Evolutionary conservation across 1,284 basidiomycete species (phyloP).

Genomic region (Exobasidium rhododendri): DNA sequence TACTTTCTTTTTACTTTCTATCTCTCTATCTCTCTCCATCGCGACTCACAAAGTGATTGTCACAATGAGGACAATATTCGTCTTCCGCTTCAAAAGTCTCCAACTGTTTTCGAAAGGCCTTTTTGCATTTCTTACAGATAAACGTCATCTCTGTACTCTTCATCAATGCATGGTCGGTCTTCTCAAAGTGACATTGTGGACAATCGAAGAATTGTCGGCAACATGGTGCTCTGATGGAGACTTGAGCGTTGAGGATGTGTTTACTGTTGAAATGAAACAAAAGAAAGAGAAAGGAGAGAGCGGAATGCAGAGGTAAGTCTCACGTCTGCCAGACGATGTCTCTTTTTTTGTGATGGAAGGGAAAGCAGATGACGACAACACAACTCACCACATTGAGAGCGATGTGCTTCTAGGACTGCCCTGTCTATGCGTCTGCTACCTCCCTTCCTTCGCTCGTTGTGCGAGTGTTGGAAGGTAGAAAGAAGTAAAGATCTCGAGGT

Average conservation of each 20-base stretch:
- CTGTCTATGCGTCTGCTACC: too few relatives aligned
- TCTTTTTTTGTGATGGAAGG: too few relatives aligned
- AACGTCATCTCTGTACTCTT: constrained; percentile 88
- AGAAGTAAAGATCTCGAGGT: too few relatives aligned
- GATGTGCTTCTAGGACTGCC: too few relatives aligned
- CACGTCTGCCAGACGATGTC: too few relatives aligned
- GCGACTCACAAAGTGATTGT: constrained; percentile 84
- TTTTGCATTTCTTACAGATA: constrained; percentile 95
- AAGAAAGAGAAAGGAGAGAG: constrained; percentile 1
- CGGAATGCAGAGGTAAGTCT: too few relatives aligned
- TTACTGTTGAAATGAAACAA: constrained; percentile 34
- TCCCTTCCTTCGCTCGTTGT: too few relatives aligned
- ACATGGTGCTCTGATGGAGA: constrained; percentile 51
- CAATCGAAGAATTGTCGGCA: constrained; percentile 61
- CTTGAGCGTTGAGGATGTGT: constrained; percentile 54
- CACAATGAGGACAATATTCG: constrained; percentile 96
- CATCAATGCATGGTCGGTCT: constrained; percentile 66
- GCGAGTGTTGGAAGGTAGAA: too few relatives aligned
- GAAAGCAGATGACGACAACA: too few relatives aligned
- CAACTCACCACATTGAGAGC: too few relatives aligned
- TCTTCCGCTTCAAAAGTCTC: constrained; percentile 84
- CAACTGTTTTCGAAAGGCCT: constrained; percentile 95
- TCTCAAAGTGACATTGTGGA: constrained; percentile 83
- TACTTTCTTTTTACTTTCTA: neutral
- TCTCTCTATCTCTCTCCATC: neutral